Conservation (phyloP, 2,329 filamentous ascomycete species). For the Penicillium griseofulvum region DNA sequence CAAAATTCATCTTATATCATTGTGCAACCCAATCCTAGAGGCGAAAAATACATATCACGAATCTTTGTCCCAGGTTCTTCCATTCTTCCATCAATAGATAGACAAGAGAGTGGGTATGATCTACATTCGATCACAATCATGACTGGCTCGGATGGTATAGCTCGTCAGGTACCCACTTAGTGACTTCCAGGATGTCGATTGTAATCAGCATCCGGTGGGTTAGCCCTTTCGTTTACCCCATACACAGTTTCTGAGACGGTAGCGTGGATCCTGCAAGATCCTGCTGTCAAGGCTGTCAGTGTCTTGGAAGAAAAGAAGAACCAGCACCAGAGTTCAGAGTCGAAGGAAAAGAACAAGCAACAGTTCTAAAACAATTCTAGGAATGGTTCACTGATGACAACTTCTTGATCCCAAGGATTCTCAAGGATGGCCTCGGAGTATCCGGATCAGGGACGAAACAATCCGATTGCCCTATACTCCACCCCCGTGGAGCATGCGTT, state of each 20-base stretch:
- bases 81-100: background rate
- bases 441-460: background rate
- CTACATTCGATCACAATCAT: conserved; percentile 3
- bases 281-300: background rate
- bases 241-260: background rate
- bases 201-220: conserved; percentile 2
- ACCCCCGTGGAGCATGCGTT: conserved; percentile 5
- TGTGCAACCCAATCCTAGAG: background rate
- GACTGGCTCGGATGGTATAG: conserved; percentile 1
- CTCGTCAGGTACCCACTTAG: conserved; percentile 2
- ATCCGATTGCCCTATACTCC: background rate
- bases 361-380: background rate
- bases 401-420: background rate
- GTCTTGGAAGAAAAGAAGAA: background rate
- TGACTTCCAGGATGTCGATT: conserved; percentile 7
- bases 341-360: background rate
- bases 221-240: conserved; percentile 8
- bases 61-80: background rate
- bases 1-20: background rate
- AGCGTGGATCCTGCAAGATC: background rate
- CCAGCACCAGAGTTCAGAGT: background rate
- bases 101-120: conserved; percentile 4
- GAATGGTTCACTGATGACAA: background rate
- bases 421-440: background rate
- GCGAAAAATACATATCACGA: background rate